These are phyloP conservation scores for Musa schizocarpa DNA, from an alignment of 176 grass and related monocot genomes.

Conservation along the genomic window DNA sequence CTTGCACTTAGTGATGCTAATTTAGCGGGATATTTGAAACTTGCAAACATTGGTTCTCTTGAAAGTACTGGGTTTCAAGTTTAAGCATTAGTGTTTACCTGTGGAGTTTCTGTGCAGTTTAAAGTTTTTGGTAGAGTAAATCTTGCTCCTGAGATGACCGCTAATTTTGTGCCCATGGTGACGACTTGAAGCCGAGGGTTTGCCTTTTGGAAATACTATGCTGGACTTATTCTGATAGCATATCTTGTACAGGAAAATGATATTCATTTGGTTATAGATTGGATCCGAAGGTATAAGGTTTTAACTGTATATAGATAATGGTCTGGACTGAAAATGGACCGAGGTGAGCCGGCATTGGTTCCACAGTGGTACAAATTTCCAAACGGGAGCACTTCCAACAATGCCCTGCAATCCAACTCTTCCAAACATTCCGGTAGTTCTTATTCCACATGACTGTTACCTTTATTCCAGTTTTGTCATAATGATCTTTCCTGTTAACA, in stretches of 20 bases:
- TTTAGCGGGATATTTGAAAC: no score
- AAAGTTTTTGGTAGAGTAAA: no score
- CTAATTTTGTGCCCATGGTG: background rate
- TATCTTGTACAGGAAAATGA: conserved; percentile 1
- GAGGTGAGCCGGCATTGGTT: conserved; percentile 34
- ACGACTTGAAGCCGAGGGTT: background rate
- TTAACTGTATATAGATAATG: conserved; percentile 28
- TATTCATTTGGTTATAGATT: background rate
- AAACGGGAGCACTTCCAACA: conserved; percentile 9
- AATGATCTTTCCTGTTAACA: conserved; percentile 12
- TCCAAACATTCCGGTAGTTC: conserved; percentile 29
- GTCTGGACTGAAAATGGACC: conserved; percentile 44
- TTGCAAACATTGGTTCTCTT: no score
- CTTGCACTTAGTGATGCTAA: background rate
- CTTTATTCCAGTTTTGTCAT: conserved; percentile 18
- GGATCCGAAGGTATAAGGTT: background rate
- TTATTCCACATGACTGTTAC: conserved; percentile 4
- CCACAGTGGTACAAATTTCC: conserved; percentile 49
- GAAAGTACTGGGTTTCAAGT: no score
- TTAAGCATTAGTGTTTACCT: no score
- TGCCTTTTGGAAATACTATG: background rate
- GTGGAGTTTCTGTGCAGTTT: no score
- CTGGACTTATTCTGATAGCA: background rate
- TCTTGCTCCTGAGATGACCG: no score
- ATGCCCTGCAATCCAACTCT: conserved; percentile 9